A percentile compares a stretch with the other conserved stretches of the same genome.
Evolutionary conservation across 2,329 filamentous ascomycete genomes (phyloP).

Genomic region (Coniochaeta sp.): DNA sequence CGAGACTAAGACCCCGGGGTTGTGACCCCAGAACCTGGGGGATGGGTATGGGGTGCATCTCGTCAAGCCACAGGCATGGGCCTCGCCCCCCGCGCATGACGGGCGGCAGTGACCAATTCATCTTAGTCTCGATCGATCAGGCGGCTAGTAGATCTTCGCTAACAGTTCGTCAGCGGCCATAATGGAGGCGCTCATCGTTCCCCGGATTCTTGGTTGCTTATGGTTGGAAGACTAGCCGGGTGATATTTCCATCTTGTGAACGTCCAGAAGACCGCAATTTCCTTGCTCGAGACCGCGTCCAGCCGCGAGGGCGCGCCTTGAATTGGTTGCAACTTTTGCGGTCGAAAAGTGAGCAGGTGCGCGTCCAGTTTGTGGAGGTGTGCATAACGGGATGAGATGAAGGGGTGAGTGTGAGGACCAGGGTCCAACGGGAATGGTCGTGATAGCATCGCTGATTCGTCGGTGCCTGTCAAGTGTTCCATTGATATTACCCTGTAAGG

Average conservation of each 20-base stretch:
- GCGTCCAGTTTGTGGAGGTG: neutral
- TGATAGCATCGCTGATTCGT: neutral
- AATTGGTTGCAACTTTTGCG: neutral
- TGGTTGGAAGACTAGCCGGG: neutral
- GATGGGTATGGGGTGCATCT: conserved; percentile 1
- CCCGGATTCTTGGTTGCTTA: neutral
- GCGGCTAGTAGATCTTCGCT: neutral
- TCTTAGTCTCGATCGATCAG: neutral
- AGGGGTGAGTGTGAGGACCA: neutral
- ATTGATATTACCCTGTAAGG: neutral
- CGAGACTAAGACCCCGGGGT: neutral
- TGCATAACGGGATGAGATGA: neutral
- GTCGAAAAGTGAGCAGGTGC: neutral
- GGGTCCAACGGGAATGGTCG: neutral
- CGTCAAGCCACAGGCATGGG: conserved; percentile 1
- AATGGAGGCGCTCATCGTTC: neutral
- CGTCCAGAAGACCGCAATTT: neutral
- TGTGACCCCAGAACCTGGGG: neutral
- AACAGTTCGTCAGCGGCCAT: neutral
- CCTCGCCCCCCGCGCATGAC: neutral
- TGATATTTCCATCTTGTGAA: neutral
- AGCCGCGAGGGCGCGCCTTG: neutral
- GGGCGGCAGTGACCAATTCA: neutral
- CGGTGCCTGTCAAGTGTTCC: neutral
- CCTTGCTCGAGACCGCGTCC: neutral